These are phyloP conservation scores for Cyclaneusma minus DNA, from an alignment of 2,329 filamentous ascomycete genomes.

Conservation along the genomic window DNA sequence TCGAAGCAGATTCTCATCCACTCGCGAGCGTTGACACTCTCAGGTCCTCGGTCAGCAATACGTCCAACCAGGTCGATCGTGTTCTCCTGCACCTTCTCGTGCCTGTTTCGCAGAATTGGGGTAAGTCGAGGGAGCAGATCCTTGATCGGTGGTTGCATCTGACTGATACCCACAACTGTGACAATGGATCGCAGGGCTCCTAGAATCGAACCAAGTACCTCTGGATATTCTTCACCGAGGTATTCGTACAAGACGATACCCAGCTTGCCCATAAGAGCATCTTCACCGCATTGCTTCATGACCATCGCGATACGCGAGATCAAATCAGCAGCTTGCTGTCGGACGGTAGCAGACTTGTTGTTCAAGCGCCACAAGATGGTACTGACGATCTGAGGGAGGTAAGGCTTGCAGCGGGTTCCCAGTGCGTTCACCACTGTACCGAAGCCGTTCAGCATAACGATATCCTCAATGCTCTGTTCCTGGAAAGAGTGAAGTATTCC, in stretches of 20 bases:
- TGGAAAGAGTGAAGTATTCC: conserved; percentile 95
- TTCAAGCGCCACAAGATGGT: conserved; percentile 94
- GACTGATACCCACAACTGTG: conserved; percentile 90
- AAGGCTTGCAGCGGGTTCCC: conserved; percentile 86
- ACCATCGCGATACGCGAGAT: conserved; percentile 96
- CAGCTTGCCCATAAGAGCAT: conserved; percentile 88
- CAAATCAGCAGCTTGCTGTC: conserved; percentile 90
- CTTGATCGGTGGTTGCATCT: conserved; percentile 97
- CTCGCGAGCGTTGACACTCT: conserved; percentile 90
- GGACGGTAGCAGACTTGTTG: conserved; percentile 93
- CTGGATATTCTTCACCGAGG: conserved; percentile 93
- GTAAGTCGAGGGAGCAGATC: conserved; percentile 89
- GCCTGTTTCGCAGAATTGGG: conserved; percentile 93
- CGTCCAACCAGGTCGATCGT: conserved; percentile 96
- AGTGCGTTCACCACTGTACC: conserved; percentile 94
- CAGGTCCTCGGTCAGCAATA: conserved; percentile 91
- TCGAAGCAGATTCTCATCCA: conserved; percentile 99
- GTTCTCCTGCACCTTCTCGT: conserved; percentile 98
- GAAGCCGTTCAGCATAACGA: conserved; percentile 93
- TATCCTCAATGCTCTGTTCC: conserved; percentile 91
- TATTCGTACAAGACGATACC: conserved; percentile 95
- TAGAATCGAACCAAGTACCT: conserved; percentile 91
- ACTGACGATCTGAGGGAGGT: conserved; percentile 90
- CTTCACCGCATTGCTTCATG: conserved; percentile 97
- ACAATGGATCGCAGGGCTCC: conserved; percentile 92